phyloP scores from a whole-genome alignment of 371 early-diverging fungal genomes.

The Chytridium lagenaria region DNA sequence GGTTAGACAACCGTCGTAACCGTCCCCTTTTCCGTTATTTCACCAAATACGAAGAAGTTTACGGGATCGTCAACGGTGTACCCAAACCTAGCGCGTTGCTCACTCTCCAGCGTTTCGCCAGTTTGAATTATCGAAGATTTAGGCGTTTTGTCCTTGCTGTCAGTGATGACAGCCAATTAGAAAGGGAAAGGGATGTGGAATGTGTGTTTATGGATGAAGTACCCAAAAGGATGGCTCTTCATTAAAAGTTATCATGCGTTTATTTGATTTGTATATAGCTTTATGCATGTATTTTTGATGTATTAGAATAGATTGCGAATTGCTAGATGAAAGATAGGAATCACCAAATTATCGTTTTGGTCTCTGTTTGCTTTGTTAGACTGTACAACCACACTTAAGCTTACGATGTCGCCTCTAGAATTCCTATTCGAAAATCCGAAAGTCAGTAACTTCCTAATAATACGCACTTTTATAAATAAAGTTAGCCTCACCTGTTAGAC shows the following conservation, averaged over 20 bases:
- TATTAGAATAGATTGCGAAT: constrained; percentile 25
- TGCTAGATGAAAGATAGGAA: constrained; percentile 50
- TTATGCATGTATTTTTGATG: neutral
- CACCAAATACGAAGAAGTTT: neutral
- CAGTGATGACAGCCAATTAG: neutral
- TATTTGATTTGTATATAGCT: neutral
- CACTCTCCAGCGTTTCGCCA: neutral
- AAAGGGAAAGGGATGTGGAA: neutral
- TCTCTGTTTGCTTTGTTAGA: constrained; percentile 29
- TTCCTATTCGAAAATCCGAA: constrained; percentile 32
- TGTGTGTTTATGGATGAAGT: neutral
- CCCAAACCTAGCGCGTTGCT: neutral
- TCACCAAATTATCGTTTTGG: constrained; percentile 60
- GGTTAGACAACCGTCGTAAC: too few species aligned
- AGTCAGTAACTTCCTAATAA: neutral
- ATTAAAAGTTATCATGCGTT: neutral
- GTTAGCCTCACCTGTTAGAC: constrained; percentile 8
- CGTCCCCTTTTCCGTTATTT: too few species aligned
- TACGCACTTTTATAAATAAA: constrained; percentile 11
- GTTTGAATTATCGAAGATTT: neutral
- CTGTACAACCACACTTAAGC: too few species aligned
- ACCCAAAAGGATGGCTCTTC: neutral
- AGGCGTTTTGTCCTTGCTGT: neutral
- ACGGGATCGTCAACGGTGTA: neutral
- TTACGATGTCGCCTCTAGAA: constrained; percentile 50